Conservation (phyloP, 1,284 basidiomycete genomes). For the Fistulina hepatica region DNA sequence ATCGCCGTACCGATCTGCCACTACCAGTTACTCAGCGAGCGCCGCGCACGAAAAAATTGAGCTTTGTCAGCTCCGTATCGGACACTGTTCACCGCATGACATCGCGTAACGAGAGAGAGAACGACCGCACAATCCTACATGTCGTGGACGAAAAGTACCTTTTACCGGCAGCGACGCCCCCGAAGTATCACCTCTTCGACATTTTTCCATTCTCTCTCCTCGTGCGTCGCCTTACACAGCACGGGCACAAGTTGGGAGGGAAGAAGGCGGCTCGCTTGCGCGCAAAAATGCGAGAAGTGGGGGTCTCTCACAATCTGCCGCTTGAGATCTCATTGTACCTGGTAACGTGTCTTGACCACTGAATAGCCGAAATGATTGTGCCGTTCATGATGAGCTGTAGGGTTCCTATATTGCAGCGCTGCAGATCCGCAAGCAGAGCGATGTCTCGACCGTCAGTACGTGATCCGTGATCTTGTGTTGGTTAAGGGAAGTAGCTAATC, state of each 20-base stretch:
- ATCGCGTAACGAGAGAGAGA: no score
- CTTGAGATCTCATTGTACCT: slow-evolving; percentile 67
- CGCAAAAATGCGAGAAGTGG: slow-evolving; percentile 34
- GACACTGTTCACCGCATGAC: no score
- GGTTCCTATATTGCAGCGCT: slow-evolving; percentile 56
- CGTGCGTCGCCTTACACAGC: slow-evolving; percentile 33
- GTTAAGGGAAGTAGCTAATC: slow-evolving; percentile 3
- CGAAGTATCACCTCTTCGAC: slow-evolving; percentile 53
- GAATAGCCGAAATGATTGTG: background rate
- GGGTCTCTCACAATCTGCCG: slow-evolving; percentile 56
- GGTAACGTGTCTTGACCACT: slow-evolving; percentile 23
- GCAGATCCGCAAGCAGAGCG: slow-evolving; percentile 47
- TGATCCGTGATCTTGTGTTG: slow-evolving; percentile 8
- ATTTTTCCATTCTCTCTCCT: slow-evolving; percentile 61
- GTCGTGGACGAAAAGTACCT: slow-evolving; percentile 35
- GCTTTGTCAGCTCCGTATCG: background rate
- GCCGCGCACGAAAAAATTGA: background rate
- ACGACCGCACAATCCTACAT: slow-evolving; percentile 19
- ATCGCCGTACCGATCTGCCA: background rate
- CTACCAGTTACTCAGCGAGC: background rate
- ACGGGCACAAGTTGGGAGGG: slow-evolving; percentile 41
- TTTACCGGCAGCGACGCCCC: slow-evolving; percentile 48
- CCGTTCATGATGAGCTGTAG: slow-evolving; percentile 23
- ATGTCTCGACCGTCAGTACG: slow-evolving; percentile 57
- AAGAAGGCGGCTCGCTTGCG: slow-evolving; percentile 45